A percentile compares a stretch with the other conserved stretches of the same genome.
Evolutionary conservation across 75 land plant species (phyloP).

Genomic region (Selaginella moellendorffii): DNA sequence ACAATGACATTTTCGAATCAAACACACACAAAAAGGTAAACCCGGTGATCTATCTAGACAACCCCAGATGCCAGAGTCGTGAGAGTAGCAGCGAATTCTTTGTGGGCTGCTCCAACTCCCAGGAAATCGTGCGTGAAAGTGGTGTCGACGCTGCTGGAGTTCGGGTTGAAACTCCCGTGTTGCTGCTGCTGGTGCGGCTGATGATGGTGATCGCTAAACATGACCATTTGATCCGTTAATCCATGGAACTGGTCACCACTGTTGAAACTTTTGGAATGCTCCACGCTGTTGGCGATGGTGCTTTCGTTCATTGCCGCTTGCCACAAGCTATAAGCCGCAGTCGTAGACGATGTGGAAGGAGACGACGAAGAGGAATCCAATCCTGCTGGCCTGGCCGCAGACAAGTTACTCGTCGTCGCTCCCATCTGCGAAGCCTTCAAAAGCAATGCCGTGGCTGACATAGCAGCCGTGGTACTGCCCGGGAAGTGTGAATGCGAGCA

Average conservation of each 20-base stretch:
- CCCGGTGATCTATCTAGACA: background rate
- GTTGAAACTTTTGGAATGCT: no score
- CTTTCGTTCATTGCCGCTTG: no score
- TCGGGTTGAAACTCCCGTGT: no score
- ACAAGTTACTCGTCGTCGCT: background rate
- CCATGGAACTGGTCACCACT: no score
- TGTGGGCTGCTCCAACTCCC: background rate
- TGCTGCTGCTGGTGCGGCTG: constrained; percentile 1
- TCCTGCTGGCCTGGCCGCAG: background rate
- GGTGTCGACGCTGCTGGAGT: no score
- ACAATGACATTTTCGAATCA: background rate
- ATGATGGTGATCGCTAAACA: no score
- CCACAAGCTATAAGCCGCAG: no score
- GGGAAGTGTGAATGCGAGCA: no score
- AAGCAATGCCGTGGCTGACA: background rate
- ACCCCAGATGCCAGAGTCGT: background rate
- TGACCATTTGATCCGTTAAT: no score
- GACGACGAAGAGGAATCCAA: no score
- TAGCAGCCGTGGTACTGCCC: background rate
- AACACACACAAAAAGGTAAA: background rate
- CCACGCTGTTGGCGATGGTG: no score
- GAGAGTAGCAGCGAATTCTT: background rate
- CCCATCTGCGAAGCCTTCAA: background rate
- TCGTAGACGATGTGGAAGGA: no score
- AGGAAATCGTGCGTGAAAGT: background rate